Conservation (phyloP, 257 asterid genomes). For the Vinca minor region DNA sequence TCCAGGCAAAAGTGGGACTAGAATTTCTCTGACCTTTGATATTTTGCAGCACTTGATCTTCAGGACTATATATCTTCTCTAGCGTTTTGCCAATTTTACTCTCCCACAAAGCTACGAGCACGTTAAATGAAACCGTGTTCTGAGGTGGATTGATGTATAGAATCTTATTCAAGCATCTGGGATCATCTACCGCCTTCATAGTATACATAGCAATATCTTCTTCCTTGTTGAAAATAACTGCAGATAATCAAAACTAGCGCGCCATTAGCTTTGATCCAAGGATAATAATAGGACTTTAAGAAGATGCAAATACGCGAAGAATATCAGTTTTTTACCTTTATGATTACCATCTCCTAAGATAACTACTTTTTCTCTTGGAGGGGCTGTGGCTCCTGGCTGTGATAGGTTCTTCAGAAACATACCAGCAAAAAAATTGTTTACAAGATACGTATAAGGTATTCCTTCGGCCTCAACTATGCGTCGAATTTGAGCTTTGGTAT, state of each 20-base stretch:
- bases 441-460: conserved; percentile 44
- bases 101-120: conserved; percentile 48
- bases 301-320: background rate
- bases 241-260: background rate
- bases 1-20: background rate
- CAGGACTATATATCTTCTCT: conserved; percentile 31
- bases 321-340: conserved; percentile 11
- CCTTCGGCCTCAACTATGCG: conserved; percentile 47
- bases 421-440: conserved; percentile 37
- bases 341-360: conserved; percentile 24
- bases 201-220: conserved; percentile 46
- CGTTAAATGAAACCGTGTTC: conserved; percentile 41
- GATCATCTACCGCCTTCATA: conserved; percentile 48
- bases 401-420: conserved; percentile 26
- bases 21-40: conserved; percentile 31
- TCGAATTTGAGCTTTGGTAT: conserved; percentile 35
- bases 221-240: conserved; percentile 43
- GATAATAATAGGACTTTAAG: background rate
- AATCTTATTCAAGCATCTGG: conserved; percentile 41
- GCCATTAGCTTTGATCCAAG: background rate
- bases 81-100: conserved; percentile 42
- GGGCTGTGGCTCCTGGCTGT: conserved; percentile 24
- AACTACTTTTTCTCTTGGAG: conserved; percentile 18
- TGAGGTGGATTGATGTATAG: conserved; percentile 43
- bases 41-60: conserved; percentile 38